These are phyloP conservation scores for Lantana camara DNA, from an alignment of 257 asterid genomes.

Conservation along the genomic window DNA sequence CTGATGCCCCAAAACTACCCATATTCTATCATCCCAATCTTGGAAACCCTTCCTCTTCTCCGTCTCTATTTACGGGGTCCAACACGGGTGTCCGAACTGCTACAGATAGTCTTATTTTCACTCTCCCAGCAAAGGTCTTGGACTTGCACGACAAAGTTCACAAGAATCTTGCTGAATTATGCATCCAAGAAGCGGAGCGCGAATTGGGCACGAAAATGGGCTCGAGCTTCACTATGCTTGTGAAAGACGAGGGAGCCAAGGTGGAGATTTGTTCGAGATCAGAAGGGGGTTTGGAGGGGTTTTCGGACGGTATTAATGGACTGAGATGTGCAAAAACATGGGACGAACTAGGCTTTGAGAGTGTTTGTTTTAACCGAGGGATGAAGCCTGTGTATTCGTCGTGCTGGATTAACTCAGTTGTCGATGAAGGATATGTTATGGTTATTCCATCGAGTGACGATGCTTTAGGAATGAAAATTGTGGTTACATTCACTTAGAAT, in stretches of 20 bases:
- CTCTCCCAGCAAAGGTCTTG: constrained; percentile 15
- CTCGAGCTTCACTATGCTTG: constrained; percentile 34
- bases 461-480: constrained; percentile 30
- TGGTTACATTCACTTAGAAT: constrained; percentile 39
- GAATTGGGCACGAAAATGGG: constrained; percentile 30
- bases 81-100: constrained; percentile 21
- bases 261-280: constrained; percentile 35
- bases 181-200: constrained; percentile 47
- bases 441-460: constrained; percentile 35
- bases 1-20: constrained; percentile 38
- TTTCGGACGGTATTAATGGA: constrained; percentile 18
- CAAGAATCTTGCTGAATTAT: constrained; percentile 41
- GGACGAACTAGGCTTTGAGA: constrained; percentile 44
- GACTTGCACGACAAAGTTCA: constrained; percentile 24
- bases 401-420: constrained; percentile 54
- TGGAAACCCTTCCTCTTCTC: constrained; percentile 26
- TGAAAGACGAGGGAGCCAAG: constrained; percentile 39
- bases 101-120: constrained; percentile 38
- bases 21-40: constrained; percentile 46
- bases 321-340: constrained; percentile 27
- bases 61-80: constrained; percentile 27
- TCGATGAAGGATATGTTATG: constrained; percentile 55
- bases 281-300: constrained; percentile 5
- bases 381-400: constrained; percentile 44
- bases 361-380: constrained; percentile 44